Evolutionary conservation across 495 filamentous ascomycete genomes (phyloP), one percentile per base, ranked within the genome.

Genomic region (Aspergillus saccharolyticus): DNA sequence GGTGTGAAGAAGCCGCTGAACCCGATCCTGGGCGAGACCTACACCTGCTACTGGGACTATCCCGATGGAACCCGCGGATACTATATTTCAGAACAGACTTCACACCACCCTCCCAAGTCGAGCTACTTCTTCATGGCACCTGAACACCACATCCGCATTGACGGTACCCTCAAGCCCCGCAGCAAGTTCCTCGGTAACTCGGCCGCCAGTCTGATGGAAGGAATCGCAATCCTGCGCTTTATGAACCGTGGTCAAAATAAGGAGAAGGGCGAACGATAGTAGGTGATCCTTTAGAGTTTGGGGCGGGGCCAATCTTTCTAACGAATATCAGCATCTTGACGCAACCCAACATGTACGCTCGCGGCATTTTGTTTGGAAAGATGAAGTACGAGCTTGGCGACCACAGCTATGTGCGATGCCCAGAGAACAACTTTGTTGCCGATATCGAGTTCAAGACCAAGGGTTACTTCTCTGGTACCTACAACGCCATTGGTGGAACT

Each of bases 331-430:
- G 89, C 71, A 87, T 93, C 63, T 70, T 97, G 53, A 97, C 94
- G 0, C 94, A 99, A 67, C 94, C 94, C 7, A 99, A 99, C 71
- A 99, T 99, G 92, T 99, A 99, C 71, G 95, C 93, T 39, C 84
- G 94, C 55, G 94, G 94, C 21, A 97, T 99, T 55, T 77, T 99
- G 14, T 97, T 99, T 65, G 94, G 94, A 19, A 97, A 96, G 73
- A 97, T 99, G 94, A 97, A 96, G 72, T 99, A 97, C 73, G 94
- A 99, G 74, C 82, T 99, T 18, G 94, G 94, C 42, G 94, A 99
- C 69, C 92, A 96, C 75, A 95, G 91, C 73, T 90, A 87, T 63
- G 89, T 97, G n/a, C 82, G 85, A 57, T 99, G 93, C 70, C 89
- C 94, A 1, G 95, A 97, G 69, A 76, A 88, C 22, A 84, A 88